Conservation (phyloP, 2,329 filamentous ascomycete genomes). For the Thielaviopsis ethacetica region DNA sequence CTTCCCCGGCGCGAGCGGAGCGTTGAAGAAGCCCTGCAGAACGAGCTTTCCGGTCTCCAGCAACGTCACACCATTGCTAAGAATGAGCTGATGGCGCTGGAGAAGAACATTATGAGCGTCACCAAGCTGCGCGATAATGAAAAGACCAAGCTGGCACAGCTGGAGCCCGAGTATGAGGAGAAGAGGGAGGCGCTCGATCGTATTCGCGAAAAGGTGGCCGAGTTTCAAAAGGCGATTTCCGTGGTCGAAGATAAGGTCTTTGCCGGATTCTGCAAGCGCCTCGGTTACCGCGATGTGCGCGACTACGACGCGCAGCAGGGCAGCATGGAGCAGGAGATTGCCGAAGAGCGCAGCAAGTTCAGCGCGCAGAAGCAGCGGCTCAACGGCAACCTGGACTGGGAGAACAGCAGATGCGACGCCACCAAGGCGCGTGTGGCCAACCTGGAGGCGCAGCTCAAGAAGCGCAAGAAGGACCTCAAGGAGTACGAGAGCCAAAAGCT, state of each 20-base stretch:
- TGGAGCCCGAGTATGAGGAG: constrained; percentile 62
- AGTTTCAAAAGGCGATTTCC: constrained; percentile 48
- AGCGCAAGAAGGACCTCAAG: constrained; percentile 52
- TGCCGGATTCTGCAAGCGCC: constrained; percentile 63
- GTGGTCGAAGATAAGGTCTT: constrained; percentile 83
- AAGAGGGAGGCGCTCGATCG: constrained; percentile 52
- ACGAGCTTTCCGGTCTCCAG: constrained; percentile 64
- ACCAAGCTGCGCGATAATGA: constrained; percentile 63
- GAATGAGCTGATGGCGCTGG: constrained; percentile 61
- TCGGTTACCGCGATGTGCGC: constrained; percentile 79
- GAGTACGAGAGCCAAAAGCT: constrained; percentile 57
- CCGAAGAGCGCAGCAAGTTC: constrained; percentile 74
- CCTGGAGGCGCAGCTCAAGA: constrained; percentile 49
- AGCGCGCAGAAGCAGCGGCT: constrained; percentile 68
- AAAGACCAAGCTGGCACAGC: constrained; percentile 55
- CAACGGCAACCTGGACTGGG: constrained; percentile 42
- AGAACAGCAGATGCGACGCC: constrained; percentile 33
- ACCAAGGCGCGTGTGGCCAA: constrained; percentile 52
- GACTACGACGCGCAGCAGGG: constrained; percentile 91
- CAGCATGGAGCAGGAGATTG: constrained; percentile 76
- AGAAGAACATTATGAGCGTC: constrained; percentile 73
- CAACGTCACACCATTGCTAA: constrained; percentile 55
- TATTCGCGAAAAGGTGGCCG: constrained; percentile 31
- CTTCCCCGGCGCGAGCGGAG: constrained; percentile 64
- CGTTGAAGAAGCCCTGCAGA: constrained; percentile 67